Conservation (phyloP, 257 asterid genomes). For the Knoxia roxburghii region DNA sequence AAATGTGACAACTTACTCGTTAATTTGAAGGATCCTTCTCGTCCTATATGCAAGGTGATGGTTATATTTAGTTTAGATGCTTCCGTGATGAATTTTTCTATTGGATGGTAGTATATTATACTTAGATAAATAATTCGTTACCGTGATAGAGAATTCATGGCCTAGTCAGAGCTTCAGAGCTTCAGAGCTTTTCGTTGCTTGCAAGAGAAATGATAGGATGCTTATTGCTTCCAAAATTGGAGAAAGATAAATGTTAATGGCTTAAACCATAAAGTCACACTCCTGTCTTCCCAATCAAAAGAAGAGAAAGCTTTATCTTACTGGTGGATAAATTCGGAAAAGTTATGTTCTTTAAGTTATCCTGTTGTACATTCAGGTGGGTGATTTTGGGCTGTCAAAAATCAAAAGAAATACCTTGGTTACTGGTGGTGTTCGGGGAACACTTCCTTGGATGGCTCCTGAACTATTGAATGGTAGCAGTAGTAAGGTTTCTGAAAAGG, state of each 20-base stretch:
- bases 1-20: conserved; percentile 95
- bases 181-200: not conserved
- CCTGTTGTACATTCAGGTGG: conserved; percentile 46
- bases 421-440: conserved; percentile 93
- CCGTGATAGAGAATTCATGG: not conserved
- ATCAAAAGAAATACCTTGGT: conserved; percentile 90
- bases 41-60: conserved; percentile 92
- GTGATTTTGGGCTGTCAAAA: conserved; percentile 90
- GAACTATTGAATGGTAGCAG: conserved; percentile 91
- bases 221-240: not conserved
- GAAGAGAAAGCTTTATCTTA: not conserved
- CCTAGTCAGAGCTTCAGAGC: not conserved
- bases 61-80: not conserved
- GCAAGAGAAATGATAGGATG: not conserved
- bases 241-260: not conserved
- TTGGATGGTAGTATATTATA: not conserved
- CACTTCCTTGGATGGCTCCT: conserved; percentile 99
- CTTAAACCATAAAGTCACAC: not conserved
- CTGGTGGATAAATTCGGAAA: not conserved
- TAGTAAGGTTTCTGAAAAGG: conserved; percentile 90
- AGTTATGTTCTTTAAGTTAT: not conserved
- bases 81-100: not conserved
- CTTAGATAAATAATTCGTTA: not conserved
- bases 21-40: conserved; percentile 85
- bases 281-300: not conserved